A percentile compares a stretch with the other conserved stretches of the same genome.
phyloP scores from a whole-genome alignment of 352 stramenopile species.

The Blastocystis sp. region DNA sequence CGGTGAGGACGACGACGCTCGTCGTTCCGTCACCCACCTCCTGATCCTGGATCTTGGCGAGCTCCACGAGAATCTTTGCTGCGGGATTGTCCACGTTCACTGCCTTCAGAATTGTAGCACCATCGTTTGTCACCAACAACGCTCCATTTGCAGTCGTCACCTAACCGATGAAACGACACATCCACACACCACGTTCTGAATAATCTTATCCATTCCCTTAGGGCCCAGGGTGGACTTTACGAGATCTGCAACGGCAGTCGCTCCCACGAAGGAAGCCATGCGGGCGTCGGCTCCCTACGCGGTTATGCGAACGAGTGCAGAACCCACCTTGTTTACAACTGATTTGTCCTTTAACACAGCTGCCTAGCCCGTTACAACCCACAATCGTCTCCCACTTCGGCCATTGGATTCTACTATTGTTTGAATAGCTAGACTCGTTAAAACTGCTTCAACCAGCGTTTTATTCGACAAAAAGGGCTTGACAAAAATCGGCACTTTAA shows the following conservation, averaged over 20 bases:
- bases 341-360: constrained; percentile 57
- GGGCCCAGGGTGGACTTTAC: constrained; percentile 97
- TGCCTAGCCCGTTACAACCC: not conserved
- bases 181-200: constrained; percentile 75
- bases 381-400: constrained; percentile 4
- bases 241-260: constrained; percentile 96
- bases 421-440: not conserved
- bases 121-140: constrained; percentile 81
- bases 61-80: constrained; percentile 95
- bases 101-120: constrained; percentile 89
- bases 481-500: not conserved
- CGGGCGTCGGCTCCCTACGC: constrained; percentile 90
- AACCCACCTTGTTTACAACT: constrained; percentile 55
- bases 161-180: not conserved
- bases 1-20: constrained; percentile 78
- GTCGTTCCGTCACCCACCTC: constrained; percentile 97
- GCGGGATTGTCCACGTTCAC: constrained; percentile 95
- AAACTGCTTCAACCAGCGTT: not conserved
- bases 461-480: not conserved
- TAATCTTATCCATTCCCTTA: constrained; percentile 99
- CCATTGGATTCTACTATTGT: not conserved
- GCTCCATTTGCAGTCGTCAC: constrained; percentile 19
- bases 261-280: constrained; percentile 93
- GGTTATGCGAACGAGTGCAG: not conserved
- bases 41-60: constrained; percentile 93